Evolutionary conservation across 1,284 basidiomycete species (phyloP), one percentile per base, ranked within the genome.

Genomic region (Xerocomus amazonicus): DNA sequence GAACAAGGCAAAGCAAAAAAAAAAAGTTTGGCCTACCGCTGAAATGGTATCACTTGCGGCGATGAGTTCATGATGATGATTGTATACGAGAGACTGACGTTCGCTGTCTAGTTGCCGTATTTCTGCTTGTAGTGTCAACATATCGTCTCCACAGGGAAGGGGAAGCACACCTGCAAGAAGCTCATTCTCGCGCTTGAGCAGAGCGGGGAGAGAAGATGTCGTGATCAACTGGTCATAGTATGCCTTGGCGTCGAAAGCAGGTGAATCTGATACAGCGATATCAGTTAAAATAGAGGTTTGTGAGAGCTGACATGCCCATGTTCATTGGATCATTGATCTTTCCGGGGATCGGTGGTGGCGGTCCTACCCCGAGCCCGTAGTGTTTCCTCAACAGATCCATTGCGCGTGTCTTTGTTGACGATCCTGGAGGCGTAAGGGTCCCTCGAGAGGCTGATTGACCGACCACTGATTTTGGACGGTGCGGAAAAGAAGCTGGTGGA

Each of bases 51-150:
- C 91, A 56, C 87, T 91, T 1, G 92, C 93, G 1, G 90, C 88
- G 42, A 96, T 93, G 17, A 96, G 81, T 61, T 96, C 92, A 57
- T 94, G 92, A 62, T 96, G 92, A 60, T 96, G 92, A 58, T 96
- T 94, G 66, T 96, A 96, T 4, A 96, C 93, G 34, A 96, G 73
- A 17, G 88, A 89, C 65, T 96, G 93, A 29, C 91, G 77, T 63
- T 95, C 92, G 57, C 87, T 84, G 52, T 95, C 91, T 5, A 96
- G 71, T 56, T 94, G 82, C 38, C 90, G 78, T 52, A 96, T 94
- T 68, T 94, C 91, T 89, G 55, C 10, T 44, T 13, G 4, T 9
- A 37, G 47, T 32, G 8, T 65, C 32, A 47, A 48, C 44, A 51
- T 48, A 42, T 44, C 36, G 33, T 28, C 8, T 14, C 56, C 62